These are phyloP conservation scores for Cichorium intybus DNA, from an alignment of 140 eudicot species.

Conservation along the genomic window DNA sequence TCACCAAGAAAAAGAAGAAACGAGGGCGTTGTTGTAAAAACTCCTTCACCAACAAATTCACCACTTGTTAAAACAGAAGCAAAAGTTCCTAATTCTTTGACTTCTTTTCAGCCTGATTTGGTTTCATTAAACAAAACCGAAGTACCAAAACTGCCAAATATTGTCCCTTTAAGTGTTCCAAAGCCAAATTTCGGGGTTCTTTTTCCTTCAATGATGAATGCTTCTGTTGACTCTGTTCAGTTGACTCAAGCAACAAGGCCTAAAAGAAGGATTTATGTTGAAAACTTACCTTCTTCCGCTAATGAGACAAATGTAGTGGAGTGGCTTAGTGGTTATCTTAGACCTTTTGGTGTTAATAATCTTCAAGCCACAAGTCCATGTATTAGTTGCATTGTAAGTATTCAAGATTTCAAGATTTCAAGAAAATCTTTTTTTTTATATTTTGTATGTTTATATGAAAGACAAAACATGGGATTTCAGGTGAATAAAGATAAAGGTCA, in stretches of 20 bases:
- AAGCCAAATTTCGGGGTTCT: constrained; percentile 42
- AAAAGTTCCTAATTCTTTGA: not conserved
- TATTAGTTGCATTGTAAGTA: constrained; percentile 88
- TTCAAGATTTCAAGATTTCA: not conserved
- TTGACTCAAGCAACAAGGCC: constrained; percentile 98
- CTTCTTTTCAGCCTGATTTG: constrained; percentile 29
- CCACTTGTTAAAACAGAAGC: constrained; percentile 42
- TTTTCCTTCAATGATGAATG: constrained; percentile 39
- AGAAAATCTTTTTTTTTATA: not conserved
- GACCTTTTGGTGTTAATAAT: constrained; percentile 67
- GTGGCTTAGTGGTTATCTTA: constrained; percentile 61
- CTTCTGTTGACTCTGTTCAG: constrained; percentile 78
- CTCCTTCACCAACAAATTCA: constrained; percentile 61
- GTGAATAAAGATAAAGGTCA: constrained; percentile 94
- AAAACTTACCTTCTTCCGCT: constrained; percentile 77
- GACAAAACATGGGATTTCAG: constrained; percentile 39
- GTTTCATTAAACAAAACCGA: constrained; percentile 36
- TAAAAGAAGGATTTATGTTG: constrained; percentile 90
- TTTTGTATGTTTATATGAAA: not conserved
- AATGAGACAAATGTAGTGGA: constrained; percentile 72
- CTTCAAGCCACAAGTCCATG: constrained; percentile 75
- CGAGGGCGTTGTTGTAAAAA: constrained; percentile 73
- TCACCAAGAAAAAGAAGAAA: constrained; percentile 96
- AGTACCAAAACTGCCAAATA: constrained; percentile 24
- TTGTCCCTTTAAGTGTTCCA: constrained; percentile 28